A percentile compares a stretch with the other conserved stretches of the same genome.
Evolutionary conservation across 495 filamentous ascomycete species (phyloP).

Genomic region (Aspergillus homomorphus): DNA sequence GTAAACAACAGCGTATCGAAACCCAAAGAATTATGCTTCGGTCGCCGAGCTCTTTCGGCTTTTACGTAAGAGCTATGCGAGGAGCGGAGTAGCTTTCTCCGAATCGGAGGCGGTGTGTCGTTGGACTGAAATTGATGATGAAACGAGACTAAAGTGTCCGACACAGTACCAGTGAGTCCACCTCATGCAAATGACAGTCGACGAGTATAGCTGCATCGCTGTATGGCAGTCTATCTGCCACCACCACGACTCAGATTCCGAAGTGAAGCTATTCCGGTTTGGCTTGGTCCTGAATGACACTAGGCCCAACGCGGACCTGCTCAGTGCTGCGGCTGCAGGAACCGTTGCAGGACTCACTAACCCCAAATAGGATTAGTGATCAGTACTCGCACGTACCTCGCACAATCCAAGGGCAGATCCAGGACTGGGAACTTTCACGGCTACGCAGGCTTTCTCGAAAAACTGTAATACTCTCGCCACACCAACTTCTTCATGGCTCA

Average conservation of each 20-base stretch:
- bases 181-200: too few relatives aligned
- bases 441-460: neutral
- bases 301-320: neutral
- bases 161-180: too few relatives aligned
- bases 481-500: neutral
- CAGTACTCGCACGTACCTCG: neutral
- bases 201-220: too few relatives aligned
- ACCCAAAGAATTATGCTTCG: neutral
- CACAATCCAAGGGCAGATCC: neutral
- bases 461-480: neutral
- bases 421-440: neutral
- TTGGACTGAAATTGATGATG: neutral
- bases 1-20: neutral
- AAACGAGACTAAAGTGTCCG: too few relatives aligned
- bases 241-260: too few relatives aligned
- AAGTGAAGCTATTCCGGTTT: neutral
- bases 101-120: neutral
- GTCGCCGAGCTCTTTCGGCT: neutral
- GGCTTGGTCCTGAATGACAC: neutral
- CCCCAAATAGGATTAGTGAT: neutral
- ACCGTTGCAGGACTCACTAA: neutral
- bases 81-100: neutral
- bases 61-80: neutral
- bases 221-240: too few relatives aligned
- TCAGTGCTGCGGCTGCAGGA: neutral